Base-by-base conservation (phyloP, 257 asterid genomes). In the Solanum ahanhuiri region DNA sequence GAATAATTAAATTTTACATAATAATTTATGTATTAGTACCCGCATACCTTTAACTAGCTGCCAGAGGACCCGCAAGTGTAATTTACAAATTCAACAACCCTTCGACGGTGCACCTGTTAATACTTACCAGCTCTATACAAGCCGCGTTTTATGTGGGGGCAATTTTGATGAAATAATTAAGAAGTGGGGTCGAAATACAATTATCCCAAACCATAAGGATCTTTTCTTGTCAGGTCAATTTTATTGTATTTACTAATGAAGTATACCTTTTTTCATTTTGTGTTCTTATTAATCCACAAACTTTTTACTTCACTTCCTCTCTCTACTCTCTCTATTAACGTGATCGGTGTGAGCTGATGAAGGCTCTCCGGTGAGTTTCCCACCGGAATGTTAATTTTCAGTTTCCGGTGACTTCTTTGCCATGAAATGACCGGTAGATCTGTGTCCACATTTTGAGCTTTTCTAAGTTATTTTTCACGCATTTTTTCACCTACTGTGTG, bases 291-390 rank as follows among this genome's bases (percentile, higher is more conserved):
- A 48, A 81, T 81, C 84, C 81, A 45, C 69, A 41, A 30, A 45
- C 6, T 58, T 57, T 85, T 85, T 43, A 43, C 82, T 84, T 84
- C 70, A 69, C 81, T 67, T 85, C 18, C 77, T 67, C 86, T 84
- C 63, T 84, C 81, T 84, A 15, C 73, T 70, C 82, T 69, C 66
- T 28, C 8, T 84, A 17, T 63, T 81, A 35, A 73, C 82, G 18
- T 85, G 81, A 84, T 85, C 82, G 64, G 82, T 28, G 81, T 15
- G 64, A 18, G n/a, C 43, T 28, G 2, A 48, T 81, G 84, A 48
- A 28, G 9, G 28, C 67, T 85, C 82, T 45, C 70, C 82, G 87
- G 54, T 70, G 33, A 69, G 41, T 9, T 69, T 3, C 11, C 2
- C 48, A 28, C 51, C 82, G 87, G 23, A 69, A 69, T 58, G 10